Base-by-base conservation (phyloP, 2,329 filamentous ascomycete species). In the Ramichloridium luteum region DNA sequence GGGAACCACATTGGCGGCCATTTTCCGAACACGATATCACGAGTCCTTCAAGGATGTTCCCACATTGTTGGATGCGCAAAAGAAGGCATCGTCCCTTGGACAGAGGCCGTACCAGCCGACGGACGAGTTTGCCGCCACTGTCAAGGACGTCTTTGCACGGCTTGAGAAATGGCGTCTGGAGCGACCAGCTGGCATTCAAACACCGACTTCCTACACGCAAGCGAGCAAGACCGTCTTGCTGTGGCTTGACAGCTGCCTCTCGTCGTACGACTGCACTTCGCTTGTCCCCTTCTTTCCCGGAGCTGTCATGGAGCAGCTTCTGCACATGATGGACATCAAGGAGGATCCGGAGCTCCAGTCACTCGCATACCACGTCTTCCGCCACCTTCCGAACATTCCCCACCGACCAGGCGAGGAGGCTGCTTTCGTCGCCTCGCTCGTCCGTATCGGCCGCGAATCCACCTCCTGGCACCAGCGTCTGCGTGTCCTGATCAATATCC, bases 251-350 rank as follows among this genome's bases (percentile, higher is more conserved):
- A 80, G 76, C 29, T 90, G 84, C 11, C 67, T 98, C 3, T 84
- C 82, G 3, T 93, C 84, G 1, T 81, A 92, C 41, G 90, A 96
- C 54, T 98, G 90, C 58, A 93, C 76, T 0, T 80, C 90, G 51
- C 72, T 98, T 10, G 74, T 92, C 12, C 75, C 78, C 3, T 96
- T 94, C 69, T 96, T 98, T 64, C 80, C 85, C 0, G 71, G 81
- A 20, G 68, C 80, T 0, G 88, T 96, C 51, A 90, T 93, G 55
- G 82, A 90, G 48, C 82, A 94, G 54, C 72, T 98, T 10, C 64
- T 98, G 31, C 86, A 98, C 64, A 98, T 98, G 90, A 98, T 98
- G 88, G 90, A 98, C 51, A 84, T 98, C 55, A 96, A 96, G 57
- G 90, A 98, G 57, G 90, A 98, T 49, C 85, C 84, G 0, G 92